A percentile compares a stretch with the other conserved stretches of the same genome.
phyloP scores from a whole-genome alignment of 768 basidiomycete species.

The Hydnomerulius pinastri region DNA sequence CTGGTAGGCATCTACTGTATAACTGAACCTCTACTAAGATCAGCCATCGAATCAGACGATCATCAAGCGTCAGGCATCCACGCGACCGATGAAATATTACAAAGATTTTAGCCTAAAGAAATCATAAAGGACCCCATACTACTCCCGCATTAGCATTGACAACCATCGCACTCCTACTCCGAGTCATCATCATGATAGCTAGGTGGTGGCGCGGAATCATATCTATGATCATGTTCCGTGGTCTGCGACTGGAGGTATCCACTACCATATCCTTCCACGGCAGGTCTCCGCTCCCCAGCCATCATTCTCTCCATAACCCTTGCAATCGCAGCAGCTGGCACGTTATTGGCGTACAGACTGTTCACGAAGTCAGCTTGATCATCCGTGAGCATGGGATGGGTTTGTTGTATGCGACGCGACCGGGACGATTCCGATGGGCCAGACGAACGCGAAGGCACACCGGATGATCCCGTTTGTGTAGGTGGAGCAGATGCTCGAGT shows the following conservation, averaged over 20 bases:
- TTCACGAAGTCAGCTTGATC: constrained; percentile 22
- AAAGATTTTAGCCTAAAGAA: background rate
- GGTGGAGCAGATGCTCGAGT: background rate
- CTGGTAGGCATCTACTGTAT: too few relatives aligned
- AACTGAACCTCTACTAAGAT: too few relatives aligned
- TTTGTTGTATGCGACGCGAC: constrained; percentile 6
- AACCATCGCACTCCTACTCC: background rate
- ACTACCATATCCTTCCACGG: constrained; percentile 1
- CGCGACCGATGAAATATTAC: background rate
- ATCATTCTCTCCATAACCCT: constrained; percentile 23
- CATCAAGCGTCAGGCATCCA: background rate
- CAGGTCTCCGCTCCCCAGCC: constrained; percentile 12
- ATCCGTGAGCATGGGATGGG: constrained; percentile 13
- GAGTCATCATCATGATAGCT: constrained; percentile 8
- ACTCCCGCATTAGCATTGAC: too few relatives aligned
- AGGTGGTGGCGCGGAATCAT: constrained; percentile 13
- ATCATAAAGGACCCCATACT: too few relatives aligned
- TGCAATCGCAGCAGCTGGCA: constrained; percentile 16
- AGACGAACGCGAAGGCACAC: background rate
- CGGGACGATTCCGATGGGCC: constrained; percentile 1
- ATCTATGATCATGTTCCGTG: background rate
- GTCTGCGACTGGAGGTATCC: background rate
- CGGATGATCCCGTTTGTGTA: background rate
- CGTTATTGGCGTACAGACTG: constrained; percentile 12
- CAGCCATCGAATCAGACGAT: background rate